A percentile compares a stretch with the other conserved stretches of the same genome.
Conservation (phyloP, 805 yeast genomes). For the Citeromyces nyonsensis region DNA sequence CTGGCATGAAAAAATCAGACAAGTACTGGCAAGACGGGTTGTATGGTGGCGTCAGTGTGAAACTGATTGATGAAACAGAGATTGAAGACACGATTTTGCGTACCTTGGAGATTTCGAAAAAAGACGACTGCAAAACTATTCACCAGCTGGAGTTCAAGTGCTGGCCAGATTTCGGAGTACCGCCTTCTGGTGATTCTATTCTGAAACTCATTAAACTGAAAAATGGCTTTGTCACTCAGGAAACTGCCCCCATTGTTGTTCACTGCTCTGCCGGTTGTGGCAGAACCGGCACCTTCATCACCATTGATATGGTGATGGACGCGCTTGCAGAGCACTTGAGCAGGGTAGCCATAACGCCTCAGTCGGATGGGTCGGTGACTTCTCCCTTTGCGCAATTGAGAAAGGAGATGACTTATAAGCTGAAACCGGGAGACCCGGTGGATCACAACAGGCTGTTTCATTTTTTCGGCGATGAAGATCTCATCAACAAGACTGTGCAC, state of each 20-base stretch:
- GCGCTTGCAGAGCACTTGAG: constrained; percentile 1
- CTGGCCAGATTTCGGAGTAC: constrained; percentile 35
- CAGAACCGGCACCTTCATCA: constrained; percentile 35
- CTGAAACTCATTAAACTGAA: constrained; percentile 18
- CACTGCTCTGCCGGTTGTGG: constrained; percentile 54
- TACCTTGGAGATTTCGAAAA: background rate
- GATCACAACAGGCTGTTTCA: constrained; percentile 1
- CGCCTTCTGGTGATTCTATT: constrained; percentile 15
- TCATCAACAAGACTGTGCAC: constrained; percentile 28
- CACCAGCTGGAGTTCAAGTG: constrained; percentile 22
- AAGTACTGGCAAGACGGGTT: constrained; percentile 7
- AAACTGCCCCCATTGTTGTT: constrained; percentile 16
- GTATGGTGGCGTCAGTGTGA: constrained; percentile 6
- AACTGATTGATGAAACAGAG: constrained; percentile 4
- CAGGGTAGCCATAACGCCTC: background rate
- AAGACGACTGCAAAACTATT: constrained; percentile 7
- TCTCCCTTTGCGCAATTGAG: constrained; percentile 1
- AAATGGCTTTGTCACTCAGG: constrained; percentile 6
- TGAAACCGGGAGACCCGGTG: background rate
- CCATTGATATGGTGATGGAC: constrained; percentile 23
- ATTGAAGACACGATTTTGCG: constrained; percentile 1
- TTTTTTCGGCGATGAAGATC: constrained; percentile 13
- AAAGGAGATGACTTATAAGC: constrained; percentile 3
- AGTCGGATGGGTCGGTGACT: background rate
- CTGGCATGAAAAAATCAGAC: constrained; percentile 7